A percentile compares a stretch with the other conserved stretches of the same genome.
Conservation (phyloP, 2,329 filamentous ascomycete species). For the Penicillium sp. region DNA sequence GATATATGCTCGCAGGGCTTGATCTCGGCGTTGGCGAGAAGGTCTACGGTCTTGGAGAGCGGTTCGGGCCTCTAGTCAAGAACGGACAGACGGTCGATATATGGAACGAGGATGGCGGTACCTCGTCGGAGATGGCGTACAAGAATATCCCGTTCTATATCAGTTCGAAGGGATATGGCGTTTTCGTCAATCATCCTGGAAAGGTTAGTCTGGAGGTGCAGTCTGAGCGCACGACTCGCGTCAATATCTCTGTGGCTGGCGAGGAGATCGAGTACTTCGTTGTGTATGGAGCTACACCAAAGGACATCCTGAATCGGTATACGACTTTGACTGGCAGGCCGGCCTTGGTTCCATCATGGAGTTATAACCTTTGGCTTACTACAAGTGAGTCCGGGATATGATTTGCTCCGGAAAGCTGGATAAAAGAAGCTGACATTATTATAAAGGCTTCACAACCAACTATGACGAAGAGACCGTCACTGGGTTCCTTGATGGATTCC, state of each 20-base stretch:
- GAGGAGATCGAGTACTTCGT: slow-evolving; percentile 72
- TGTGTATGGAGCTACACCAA: slow-evolving; percentile 68
- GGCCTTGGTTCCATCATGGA: slow-evolving; percentile 67
- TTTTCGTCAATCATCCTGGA: slow-evolving; percentile 70
- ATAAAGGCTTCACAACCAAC: slow-evolving; percentile 63
- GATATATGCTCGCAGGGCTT: slow-evolving; percentile 41
- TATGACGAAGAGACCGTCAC: slow-evolving; percentile 69
- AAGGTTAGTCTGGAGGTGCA: slow-evolving; percentile 70
- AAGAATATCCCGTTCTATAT: slow-evolving; percentile 45
- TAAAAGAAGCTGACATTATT: background rate
- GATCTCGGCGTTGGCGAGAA: slow-evolving; percentile 55
- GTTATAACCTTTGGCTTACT: slow-evolving; percentile 72
- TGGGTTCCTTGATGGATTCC: slow-evolving; percentile 66
- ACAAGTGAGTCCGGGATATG: slow-evolving; percentile 43
- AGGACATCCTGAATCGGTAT: slow-evolving; percentile 68
- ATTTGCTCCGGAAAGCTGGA: background rate
- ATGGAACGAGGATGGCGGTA: slow-evolving; percentile 56
- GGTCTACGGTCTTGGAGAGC: slow-evolving; percentile 71
- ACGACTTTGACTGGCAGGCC: slow-evolving; percentile 65
- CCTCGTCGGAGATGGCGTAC: slow-evolving; percentile 40
- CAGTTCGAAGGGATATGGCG: slow-evolving; percentile 66
- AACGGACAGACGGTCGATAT: slow-evolving; percentile 68
- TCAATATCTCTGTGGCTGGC: slow-evolving; percentile 67
- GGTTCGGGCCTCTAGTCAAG: slow-evolving; percentile 74
- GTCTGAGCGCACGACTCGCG: slow-evolving; percentile 67